Base-by-base conservation (phyloP, 768 basidiomycete genomes). In the Kwoniella sp. region DNA sequence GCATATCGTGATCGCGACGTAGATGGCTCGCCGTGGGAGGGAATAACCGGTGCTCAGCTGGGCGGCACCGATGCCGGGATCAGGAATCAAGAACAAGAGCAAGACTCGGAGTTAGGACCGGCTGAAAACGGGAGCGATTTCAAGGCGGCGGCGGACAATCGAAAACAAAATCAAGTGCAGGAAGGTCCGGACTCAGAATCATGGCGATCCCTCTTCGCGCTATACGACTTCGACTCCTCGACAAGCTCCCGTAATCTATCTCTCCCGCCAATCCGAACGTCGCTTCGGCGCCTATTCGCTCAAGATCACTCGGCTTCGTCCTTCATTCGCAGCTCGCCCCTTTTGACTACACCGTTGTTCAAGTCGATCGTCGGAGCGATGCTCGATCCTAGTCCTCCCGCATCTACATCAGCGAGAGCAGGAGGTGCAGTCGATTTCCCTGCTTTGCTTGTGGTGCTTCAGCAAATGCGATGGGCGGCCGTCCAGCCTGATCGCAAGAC, bases 291-390 rank as follows among this genome's bases (percentile, higher is more conserved):
- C 6, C 24, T 57, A 1, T 36, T 57, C 21, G 5, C 44, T 19
- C 56, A 57, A 30, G 4, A 44, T 19, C 40, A 15, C 17, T 19
- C 17, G 40, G 17, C 40, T 10, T 3, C 40, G 8, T 19, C n/a
- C 19, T 17, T 6, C 51, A 22, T 24, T 30, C 52, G 27, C 10
- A 7, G 55, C 33, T 37, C 17, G 2, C 30, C 27, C 13, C 13
- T 49, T 6, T 21, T 58, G n/a, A 51, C 30, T 17, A 25, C 47
- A 6, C 46, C 17, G 26, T 9, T 58, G 9, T 19, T 58, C 55
- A 58, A 57, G 22, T 50, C 55, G 8, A 53, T 58, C 46, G 13
- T 64, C 17, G 22, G 50, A 40, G 56, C 55, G 9, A 51, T 50
- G 26, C 30, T 62, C 10, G 19, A 24, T 19, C 10, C 8, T 44